A percentile compares a stretch with the other conserved stretches of the same genome.
phyloP scores from a whole-genome alignment of 1,284 basidiomycete genomes.

The Microbotryomycetes sp. region DNA sequence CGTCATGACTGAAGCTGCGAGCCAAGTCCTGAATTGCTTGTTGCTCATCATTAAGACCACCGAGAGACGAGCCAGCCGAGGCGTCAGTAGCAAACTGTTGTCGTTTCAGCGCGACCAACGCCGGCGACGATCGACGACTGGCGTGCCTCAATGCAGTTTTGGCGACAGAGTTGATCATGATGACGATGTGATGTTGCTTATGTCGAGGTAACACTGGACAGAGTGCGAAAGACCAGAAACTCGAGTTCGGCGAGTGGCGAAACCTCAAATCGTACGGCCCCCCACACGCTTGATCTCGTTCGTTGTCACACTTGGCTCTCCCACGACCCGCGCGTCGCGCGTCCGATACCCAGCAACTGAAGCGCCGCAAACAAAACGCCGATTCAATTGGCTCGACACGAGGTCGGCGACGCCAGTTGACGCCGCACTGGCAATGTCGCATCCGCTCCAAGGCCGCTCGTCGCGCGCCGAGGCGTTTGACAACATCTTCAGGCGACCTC shows the following conservation, averaged over 20 bases:
- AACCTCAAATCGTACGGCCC: neutral
- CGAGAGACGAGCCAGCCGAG: conserved; percentile 10
- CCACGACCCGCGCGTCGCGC: no score
- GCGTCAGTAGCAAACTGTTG: conserved; percentile 5
- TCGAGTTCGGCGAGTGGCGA: neutral
- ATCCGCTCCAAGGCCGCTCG: neutral
- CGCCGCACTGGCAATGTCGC: neutral
- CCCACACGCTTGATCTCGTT: neutral
- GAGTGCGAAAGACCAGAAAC: neutral
- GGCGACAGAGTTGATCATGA: neutral
- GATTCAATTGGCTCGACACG: no score
- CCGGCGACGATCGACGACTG: neutral
- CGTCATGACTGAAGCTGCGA: conserved; percentile 47
- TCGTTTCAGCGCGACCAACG: neutral
- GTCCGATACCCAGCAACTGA: conserved; percentile 2
- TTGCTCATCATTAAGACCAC: conserved; percentile 30
- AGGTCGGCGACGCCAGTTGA: no score
- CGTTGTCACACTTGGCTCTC: conserved; percentile 1
- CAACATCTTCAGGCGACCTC: conserved; percentile 70
- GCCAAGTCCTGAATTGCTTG: conserved; percentile 44
- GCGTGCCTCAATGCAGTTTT: neutral
- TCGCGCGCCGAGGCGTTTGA: conserved; percentile 55
- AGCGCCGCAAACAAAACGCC: no score
- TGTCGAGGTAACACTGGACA: neutral
- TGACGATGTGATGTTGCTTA: no score